Conservation (phyloP, 768 basidiomycete genomes). For the Tephrocybe sp. region DNA sequence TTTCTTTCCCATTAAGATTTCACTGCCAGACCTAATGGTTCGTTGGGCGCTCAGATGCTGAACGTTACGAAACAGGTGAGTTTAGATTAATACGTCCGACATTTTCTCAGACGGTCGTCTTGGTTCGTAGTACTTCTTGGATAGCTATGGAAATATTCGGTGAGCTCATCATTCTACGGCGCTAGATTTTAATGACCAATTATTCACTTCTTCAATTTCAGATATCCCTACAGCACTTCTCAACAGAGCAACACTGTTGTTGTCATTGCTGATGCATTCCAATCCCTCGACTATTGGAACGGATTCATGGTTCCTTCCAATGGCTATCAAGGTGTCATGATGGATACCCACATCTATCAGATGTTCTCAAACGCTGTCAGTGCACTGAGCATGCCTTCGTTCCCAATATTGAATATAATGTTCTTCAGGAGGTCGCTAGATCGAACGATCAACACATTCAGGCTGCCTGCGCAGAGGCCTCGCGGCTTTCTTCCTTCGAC, state of each 20-base stretch:
- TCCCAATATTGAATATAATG: background rate
- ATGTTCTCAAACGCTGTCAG: slow-evolving; percentile 62
- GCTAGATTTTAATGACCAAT: slow-evolving; percentile 1
- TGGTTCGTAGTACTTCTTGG: slow-evolving; percentile 58
- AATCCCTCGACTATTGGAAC: slow-evolving; percentile 66
- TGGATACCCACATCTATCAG: slow-evolving; percentile 82
- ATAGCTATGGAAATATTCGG: slow-evolving; percentile 77
- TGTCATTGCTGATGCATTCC: slow-evolving; percentile 79
- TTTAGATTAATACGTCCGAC: background rate
- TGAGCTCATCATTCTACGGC: slow-evolving; percentile 20
- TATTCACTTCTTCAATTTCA: slow-evolving; percentile 13
- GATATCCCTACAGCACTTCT: slow-evolving; percentile 31
- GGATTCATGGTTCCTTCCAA: slow-evolving; percentile 54
- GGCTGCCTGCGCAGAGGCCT: slow-evolving; percentile 49
- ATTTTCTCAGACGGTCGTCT: slow-evolving; percentile 5
- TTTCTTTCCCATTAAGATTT: background rate
- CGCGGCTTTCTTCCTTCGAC: slow-evolving; percentile 46
- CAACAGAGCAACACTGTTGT: slow-evolving; percentile 62
- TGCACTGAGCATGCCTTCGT: background rate
- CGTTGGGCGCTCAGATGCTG: slow-evolving; percentile 48
- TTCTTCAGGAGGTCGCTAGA: slow-evolving; percentile 41
- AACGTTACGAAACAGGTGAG: slow-evolving; percentile 41
- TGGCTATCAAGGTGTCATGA: slow-evolving; percentile 58
- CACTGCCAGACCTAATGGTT: slow-evolving; percentile 66
- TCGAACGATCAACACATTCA: slow-evolving; percentile 54